Evolutionary conservation across 2,329 filamentous ascomycete species (phyloP), one percentile per base, ranked within the genome.

Genomic region (Zasmidium angulare): DNA sequence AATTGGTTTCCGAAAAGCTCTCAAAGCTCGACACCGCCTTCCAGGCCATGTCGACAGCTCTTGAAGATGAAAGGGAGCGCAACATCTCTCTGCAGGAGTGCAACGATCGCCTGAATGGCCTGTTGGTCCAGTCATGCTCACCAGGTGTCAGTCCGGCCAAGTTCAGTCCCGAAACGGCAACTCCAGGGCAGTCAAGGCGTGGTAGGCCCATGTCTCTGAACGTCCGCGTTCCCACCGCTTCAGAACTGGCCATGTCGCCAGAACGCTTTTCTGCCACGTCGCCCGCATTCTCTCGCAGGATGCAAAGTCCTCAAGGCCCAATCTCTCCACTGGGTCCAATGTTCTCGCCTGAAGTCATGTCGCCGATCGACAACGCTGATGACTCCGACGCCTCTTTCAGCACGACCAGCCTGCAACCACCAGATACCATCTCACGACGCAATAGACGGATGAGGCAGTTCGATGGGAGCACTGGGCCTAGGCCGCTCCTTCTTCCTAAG

Each of bases 11-110:
- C 36, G 36, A 67, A 20, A 55, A 62, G 43, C 69, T 69, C 50
- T 68, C 68, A 29, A 63, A 73, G 19, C 63, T 66, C 43, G 71
- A 75, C n/a, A n/a, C n/a, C n/a, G n/a, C n/a, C n/a, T n/a, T n/a
- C n/a, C n/a, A 60, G 60, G 58, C 31, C 68, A 72, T 53, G 43
- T 75, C 9, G 71, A n/a, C n/a, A n/a, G n/a, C n/a, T n/a, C n/a
- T n/a, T n/a, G 67, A 59, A 14, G 65, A 71, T 52, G 67, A 63
- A 6, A 73, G 76, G 56, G 63, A 62, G 2, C 71, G 72, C 1
- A 77, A 77, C 51, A 64, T 72, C 6, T 68, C 74, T 52, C 65
- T 77, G 40, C 74, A 77, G 61, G 72, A 69, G 55, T 63, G 75
- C 23, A 64, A 77, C 31, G 75, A 77, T 53, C 68, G 74, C 23